Evolutionary conservation across 2,329 filamentous ascomycete species (phyloP).

Genomic region (Penicillium occitanis): DNA sequence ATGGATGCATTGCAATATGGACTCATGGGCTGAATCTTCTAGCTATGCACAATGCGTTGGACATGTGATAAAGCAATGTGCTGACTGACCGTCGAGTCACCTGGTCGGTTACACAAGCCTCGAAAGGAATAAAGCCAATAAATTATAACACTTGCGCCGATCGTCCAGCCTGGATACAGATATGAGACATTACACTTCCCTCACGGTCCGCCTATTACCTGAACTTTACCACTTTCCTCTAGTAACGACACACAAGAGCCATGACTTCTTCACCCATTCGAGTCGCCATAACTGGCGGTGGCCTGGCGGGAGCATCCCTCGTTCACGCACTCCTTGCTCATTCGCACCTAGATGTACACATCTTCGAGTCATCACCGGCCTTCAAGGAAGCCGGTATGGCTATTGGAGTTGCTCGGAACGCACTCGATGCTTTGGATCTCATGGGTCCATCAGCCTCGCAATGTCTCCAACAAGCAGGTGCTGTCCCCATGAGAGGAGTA

Average conservation of each 20-base stretch:
- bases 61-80: not conserved
- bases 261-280: slow-evolving; percentile 8
- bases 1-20: too few species aligned
- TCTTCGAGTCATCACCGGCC: slow-evolving; percentile 39
- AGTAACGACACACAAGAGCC: not conserved
- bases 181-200: not conserved
- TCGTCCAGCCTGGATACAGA: too few species aligned
- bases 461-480: slow-evolving; percentile 12
- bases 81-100: not conserved
- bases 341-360: slow-evolving; percentile 35
- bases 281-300: slow-evolving; percentile 43
- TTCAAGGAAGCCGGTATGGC: slow-evolving; percentile 42
- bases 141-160: not conserved
- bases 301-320: slow-evolving; percentile 35
- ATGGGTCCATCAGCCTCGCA: slow-evolving; percentile 28
- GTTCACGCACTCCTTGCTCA: slow-evolving; percentile 38
- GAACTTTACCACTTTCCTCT: not conserved
- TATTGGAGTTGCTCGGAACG: slow-evolving; percentile 43
- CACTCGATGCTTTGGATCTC: slow-evolving; percentile 36
- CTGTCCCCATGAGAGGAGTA: slow-evolving; percentile 29
- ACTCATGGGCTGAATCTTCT: not conserved
- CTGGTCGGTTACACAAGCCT: not conserved
- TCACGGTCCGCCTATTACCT: not conserved
- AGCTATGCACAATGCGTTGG: not conserved
- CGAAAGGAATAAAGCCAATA: not conserved